Percentiles rank a stretch among this genome's conserved stretches.
Evolutionary conservation across 2,329 filamentous ascomycete genomes (phyloP).

Genomic region (Penicillium sp.): DNA sequence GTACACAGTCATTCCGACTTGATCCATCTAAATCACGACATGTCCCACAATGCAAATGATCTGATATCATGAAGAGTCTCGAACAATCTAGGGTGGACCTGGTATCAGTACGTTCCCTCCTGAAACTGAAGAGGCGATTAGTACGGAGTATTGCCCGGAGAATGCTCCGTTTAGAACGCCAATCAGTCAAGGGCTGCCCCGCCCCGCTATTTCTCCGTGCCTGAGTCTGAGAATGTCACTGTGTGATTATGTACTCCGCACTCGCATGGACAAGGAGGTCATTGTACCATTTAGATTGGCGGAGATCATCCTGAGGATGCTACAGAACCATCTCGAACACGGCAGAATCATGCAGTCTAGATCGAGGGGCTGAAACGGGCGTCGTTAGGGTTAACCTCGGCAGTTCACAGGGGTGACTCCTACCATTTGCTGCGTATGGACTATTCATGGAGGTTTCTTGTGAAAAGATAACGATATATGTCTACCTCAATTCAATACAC

Average conservation of each 20-base stretch:
- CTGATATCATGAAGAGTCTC: neutral
- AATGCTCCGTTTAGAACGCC: conserved; percentile 1
- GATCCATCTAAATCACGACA: neutral
- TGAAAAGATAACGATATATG: conserved; percentile 1
- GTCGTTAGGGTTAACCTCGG: neutral
- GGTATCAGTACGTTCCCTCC: neutral
- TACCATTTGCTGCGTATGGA: neutral
- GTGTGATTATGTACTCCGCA: neutral
- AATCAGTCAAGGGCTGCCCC: neutral
- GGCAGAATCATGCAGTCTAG: neutral
- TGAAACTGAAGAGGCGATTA: neutral
- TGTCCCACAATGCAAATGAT: neutral
- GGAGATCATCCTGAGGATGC: neutral
- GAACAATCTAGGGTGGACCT: conserved; percentile 4
- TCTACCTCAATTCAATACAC: conserved; percentile 2
- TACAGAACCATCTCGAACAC: neutral
- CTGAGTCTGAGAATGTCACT: neutral
- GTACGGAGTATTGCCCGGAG: neutral
- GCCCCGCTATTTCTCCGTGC: conserved; percentile 5
- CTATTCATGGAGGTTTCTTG: neutral
- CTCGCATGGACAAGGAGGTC: neutral
- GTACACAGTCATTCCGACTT: neutral
- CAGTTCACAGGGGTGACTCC: neutral
- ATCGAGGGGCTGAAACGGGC: neutral
- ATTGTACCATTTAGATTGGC: conserved; percentile 2